These are phyloP conservation scores for Bombardia bombarda DNA, from an alignment of 495 filamentous ascomycete genomes.

Conservation along the genomic window DNA sequence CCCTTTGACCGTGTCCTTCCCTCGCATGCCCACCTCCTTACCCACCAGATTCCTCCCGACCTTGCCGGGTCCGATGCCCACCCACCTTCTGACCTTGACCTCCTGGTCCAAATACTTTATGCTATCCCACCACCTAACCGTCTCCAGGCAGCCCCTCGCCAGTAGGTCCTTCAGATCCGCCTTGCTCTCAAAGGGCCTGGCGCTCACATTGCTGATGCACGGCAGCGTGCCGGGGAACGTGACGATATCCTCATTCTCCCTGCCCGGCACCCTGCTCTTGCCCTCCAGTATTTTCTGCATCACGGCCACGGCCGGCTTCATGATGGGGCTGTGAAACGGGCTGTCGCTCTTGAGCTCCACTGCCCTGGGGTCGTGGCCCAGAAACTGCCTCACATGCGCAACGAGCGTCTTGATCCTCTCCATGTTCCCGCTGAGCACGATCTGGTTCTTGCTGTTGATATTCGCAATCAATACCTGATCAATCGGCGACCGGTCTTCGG, in stretches of 20 bases:
- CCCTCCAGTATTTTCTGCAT: conserved; percentile 57
- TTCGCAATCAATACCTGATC: conserved; percentile 90
- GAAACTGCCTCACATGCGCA: conserved; percentile 82
- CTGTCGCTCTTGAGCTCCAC: conserved; percentile 82
- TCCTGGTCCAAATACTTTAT: conserved; percentile 86
- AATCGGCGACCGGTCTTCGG: conserved; percentile 58
- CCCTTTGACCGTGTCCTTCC: conserved; percentile 68
- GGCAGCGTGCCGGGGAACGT: conserved; percentile 64
- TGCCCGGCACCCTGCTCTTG: conserved; percentile 38
- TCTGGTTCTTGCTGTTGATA: conserved; percentile 91
- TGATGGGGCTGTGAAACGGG: conserved; percentile 89
- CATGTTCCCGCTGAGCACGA: conserved; percentile 86
- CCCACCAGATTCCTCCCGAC: conserved; percentile 91
- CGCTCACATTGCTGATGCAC: conserved; percentile 81
- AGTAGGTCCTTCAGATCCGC: conserved; percentile 68
- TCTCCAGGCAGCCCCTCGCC: conserved; percentile 74
- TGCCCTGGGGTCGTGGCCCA: conserved; percentile 85
- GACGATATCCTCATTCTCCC: conserved; percentile 46
- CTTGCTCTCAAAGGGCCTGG: conserved; percentile 62
- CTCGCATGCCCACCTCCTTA: conserved; percentile 85
- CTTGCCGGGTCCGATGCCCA: conserved; percentile 91
- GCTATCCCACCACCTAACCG: conserved; percentile 88
- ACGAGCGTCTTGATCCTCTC: conserved; percentile 78
- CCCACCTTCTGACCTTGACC: conserved; percentile 73
- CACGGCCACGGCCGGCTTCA: conserved; percentile 71